Evolutionary conservation across 371 early-diverging fungal genomes (phyloP).

Genomic region (Lichtheimia corymbifera): DNA sequence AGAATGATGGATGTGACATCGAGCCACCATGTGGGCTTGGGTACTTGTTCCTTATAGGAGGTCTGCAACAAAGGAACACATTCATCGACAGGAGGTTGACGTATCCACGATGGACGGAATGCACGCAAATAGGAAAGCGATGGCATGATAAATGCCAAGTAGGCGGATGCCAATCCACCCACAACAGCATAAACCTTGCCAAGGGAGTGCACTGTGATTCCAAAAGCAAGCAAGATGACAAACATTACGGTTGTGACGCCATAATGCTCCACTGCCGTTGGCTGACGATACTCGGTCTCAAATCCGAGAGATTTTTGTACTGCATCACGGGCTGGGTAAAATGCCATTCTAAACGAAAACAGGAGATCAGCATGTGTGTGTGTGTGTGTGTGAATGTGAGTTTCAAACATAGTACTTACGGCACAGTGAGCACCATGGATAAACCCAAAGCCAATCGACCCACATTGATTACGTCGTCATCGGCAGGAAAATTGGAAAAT

Average conservation of each 20-base stretch:
- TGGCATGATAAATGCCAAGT: slow-evolving; percentile 61
- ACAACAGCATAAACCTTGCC: slow-evolving; percentile 58
- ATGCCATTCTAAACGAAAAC: slow-evolving; percentile 39
- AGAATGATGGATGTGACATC: slow-evolving; percentile 15
- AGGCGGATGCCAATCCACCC: slow-evolving; percentile 58
- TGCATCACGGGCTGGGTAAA: slow-evolving; percentile 60
- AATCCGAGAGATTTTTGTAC: slow-evolving; percentile 55
- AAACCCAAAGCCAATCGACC: slow-evolving; percentile 56
- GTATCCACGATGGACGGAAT: slow-evolving; percentile 24
- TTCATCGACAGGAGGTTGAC: background rate
- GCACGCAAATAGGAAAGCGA: slow-evolving; percentile 47
- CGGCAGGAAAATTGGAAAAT: slow-evolving; percentile 56
- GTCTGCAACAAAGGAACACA: background rate
- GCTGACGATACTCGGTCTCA: slow-evolving; percentile 43
- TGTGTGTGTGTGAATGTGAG: background rate
- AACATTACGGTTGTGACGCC: slow-evolving; percentile 45
- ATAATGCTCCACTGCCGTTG: slow-evolving; percentile 46
- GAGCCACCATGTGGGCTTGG: slow-evolving; percentile 18
- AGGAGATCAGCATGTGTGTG: background rate
- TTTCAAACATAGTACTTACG: slow-evolving; percentile 28
- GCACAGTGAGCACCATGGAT: slow-evolving; percentile 58
- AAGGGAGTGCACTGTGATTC: slow-evolving; percentile 45
- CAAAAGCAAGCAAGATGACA: slow-evolving; percentile 38
- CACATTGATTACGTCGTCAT: slow-evolving; percentile 53
- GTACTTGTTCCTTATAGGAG: background rate